These are phyloP conservation scores for Talaromyces wortmannii DNA, from an alignment of 495 filamentous ascomycete genomes.

Conservation along the genomic window DNA sequence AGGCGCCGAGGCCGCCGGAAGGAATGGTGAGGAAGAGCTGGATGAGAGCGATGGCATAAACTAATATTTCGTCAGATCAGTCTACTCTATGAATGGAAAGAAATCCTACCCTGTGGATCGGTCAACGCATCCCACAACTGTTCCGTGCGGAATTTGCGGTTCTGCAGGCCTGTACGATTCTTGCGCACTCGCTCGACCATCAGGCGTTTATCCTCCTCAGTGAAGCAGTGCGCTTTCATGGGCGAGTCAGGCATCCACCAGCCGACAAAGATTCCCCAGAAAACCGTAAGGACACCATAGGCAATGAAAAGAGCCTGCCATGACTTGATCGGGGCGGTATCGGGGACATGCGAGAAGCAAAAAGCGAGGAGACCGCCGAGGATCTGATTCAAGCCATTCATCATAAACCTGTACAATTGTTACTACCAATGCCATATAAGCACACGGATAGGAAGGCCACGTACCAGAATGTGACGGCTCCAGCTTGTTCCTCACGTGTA, in stretches of 20 bases:
- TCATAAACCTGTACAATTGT: conserved; percentile 40
- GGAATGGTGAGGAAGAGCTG: conserved; percentile 50
- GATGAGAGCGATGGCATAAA: conserved; percentile 30
- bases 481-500: conserved; percentile 50
- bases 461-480: conserved; percentile 50
- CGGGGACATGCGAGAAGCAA: conserved; percentile 30
- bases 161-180: conserved; percentile 49
- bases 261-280: conserved; percentile 42
- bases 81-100: conserved; percentile 8
- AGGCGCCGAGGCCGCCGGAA: conserved; percentile 49
- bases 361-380: conserved; percentile 40
- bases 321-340: conserved; percentile 25
- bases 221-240: conserved; percentile 41
- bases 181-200: conserved; percentile 40
- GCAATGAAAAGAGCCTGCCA: conserved; percentile 56
- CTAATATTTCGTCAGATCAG: not conserved
- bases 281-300: conserved; percentile 45
- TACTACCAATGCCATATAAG: too few relatives aligned
- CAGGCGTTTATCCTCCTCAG: conserved; percentile 37
- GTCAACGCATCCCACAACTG: conserved; percentile 35
- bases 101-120: conserved; percentile 26
- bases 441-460: too few relatives aligned
- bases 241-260: conserved; percentile 43
- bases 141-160: conserved; percentile 38
- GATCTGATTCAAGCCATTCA: conserved; percentile 43